Evolutionary conservation across 305 asterid genomes (phyloP).

Genomic region (Fraxinus nigra): DNA sequence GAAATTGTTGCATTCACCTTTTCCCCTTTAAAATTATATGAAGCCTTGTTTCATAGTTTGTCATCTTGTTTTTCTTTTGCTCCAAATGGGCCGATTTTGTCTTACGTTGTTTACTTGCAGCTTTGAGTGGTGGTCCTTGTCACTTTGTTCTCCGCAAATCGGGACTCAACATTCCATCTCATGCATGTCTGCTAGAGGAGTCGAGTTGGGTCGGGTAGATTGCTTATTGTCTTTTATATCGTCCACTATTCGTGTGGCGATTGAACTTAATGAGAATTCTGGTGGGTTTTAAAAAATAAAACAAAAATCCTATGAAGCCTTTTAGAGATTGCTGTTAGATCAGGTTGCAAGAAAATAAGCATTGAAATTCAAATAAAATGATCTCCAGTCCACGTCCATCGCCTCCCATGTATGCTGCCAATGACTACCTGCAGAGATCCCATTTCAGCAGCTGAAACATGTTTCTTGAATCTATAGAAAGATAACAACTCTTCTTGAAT

Average conservation of each 20-base stretch:
- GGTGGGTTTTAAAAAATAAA: background rate
- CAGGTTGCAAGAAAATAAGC: background rate
- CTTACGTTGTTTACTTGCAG: background rate
- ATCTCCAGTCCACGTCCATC: too few relatives aligned
- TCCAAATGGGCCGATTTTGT: background rate
- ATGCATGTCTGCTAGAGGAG: background rate
- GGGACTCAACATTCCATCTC: background rate
- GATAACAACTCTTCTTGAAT: conserved; percentile 49
- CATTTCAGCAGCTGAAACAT: conserved; percentile 24
- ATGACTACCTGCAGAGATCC: background rate
- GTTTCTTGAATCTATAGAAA: conserved; percentile 52
- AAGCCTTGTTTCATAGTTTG: background rate
- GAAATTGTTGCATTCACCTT: background rate
- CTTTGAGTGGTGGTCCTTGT: background rate
- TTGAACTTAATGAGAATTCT: background rate
- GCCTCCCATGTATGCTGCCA: too few relatives aligned
- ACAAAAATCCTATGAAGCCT: background rate
- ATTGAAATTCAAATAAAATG: background rate
- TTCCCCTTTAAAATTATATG: background rate
- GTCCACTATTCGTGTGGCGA: background rate
- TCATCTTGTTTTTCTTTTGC: background rate
- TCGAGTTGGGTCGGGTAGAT: background rate
- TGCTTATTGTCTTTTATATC: background rate
- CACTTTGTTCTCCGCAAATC: background rate
- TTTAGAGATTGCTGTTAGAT: background rate